Evolutionary conservation across 768 basidiomycete genomes (phyloP).

Genomic region (Leccinum variicolor): DNA sequence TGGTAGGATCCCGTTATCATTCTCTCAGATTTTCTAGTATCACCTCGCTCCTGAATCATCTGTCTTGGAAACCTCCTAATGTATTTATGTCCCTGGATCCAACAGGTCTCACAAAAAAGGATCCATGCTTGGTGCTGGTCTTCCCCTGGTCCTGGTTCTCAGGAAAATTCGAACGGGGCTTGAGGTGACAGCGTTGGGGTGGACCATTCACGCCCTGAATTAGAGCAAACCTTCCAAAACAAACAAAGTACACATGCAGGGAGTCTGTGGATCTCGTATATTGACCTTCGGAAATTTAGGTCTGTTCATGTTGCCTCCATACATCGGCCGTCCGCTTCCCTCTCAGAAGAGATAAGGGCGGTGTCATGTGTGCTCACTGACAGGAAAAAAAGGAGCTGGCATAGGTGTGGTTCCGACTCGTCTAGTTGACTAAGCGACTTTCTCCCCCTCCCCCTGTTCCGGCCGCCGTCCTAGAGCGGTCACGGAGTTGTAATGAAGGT

Average conservation of each 20-base stretch:
- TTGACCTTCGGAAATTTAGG: not conserved
- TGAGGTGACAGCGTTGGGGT: too few species aligned
- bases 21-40: not conserved
- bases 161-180: not conserved
- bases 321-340: not conserved
- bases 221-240: not conserved
- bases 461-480: not conserved
- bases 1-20: not conserved
- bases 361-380: not conserved
- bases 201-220: not conserved
- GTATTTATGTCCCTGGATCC: not conserved
- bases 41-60: not conserved
- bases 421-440: not conserved
- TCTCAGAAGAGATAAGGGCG: not conserved
- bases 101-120: not conserved
- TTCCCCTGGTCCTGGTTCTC: not conserved
- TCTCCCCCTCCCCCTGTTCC: not conserved
- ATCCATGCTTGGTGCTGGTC: not conserved
- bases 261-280: not conserved
- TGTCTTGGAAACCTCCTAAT: not conserved
- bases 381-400: not conserved
- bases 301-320: not conserved
- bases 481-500: not conserved
- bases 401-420: not conserved
- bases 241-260: not conserved